Conservation (phyloP, 257 asterid genomes). For the Lycium barbarum region DNA sequence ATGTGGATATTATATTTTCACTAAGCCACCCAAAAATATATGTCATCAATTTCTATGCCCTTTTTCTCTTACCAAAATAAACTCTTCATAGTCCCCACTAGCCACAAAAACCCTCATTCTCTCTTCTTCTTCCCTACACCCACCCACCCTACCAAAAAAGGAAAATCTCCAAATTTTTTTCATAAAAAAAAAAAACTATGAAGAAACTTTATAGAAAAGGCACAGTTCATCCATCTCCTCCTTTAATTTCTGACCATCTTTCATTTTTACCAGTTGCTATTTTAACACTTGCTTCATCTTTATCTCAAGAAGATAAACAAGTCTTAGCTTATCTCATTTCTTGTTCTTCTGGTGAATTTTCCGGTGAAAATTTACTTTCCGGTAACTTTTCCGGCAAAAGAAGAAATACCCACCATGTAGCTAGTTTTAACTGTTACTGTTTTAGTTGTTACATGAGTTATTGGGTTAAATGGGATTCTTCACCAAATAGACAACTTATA, state of each 20-base stretch:
- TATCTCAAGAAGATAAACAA: constrained; percentile 60
- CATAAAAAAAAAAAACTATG: constrained; percentile 39
- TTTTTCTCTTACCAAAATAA: constrained; percentile 13
- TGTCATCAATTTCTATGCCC: constrained; percentile 51
- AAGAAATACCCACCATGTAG: constrained; percentile 38
- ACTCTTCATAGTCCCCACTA: constrained; percentile 40
- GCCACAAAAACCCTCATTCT: neutral
- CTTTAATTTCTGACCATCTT: constrained; percentile 66
- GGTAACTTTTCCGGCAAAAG: neutral
- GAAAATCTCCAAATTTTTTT: too few species aligned
- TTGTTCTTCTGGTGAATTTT: constrained; percentile 45
- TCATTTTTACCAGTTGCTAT: constrained; percentile 68
- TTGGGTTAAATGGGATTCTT: constrained; percentile 79
- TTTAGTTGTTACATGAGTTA: constrained; percentile 75
- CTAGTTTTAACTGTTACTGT: constrained; percentile 67
- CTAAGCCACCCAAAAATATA: neutral
- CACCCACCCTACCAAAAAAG: constrained; percentile 28
- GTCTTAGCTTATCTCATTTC: constrained; percentile 73
- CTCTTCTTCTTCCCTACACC: constrained; percentile 28
- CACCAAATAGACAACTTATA: constrained; percentile 74
- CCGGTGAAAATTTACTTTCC: neutral
- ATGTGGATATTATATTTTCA: neutral
- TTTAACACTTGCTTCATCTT: constrained; percentile 54
- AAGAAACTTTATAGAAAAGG: constrained; percentile 68
- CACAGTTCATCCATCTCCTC: constrained; percentile 70